These are phyloP conservation scores for Eucalyptus viminalis DNA, from an alignment of 345 rosid genomes.

Conservation along the genomic window DNA sequence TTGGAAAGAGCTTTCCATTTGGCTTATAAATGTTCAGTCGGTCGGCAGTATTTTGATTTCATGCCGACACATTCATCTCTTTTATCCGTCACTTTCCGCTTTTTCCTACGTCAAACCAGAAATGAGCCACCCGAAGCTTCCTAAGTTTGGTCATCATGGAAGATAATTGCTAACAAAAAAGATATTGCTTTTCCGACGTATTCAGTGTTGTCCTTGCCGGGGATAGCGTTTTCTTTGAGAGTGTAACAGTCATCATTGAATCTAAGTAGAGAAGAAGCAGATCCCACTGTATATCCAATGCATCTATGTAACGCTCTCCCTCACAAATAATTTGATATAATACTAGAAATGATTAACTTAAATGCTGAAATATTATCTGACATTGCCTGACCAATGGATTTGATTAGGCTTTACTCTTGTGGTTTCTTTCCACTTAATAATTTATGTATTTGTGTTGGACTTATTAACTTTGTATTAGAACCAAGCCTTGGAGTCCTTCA, in stretches of 20 bases:
- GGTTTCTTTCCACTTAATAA: background rate
- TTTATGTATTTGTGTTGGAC: background rate
- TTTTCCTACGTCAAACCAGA: background rate
- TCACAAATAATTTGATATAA: background rate
- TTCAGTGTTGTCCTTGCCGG: background rate
- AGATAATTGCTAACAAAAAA: background rate
- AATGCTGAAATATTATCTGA: background rate
- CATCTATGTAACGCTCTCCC: background rate
- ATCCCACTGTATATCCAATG: background rate
- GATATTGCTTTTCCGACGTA: background rate
- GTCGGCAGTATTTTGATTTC: background rate
- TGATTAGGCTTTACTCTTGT: background rate
- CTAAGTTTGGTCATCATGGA: background rate
- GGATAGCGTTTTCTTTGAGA: background rate
- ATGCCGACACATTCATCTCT: background rate
- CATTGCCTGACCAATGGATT: background rate
- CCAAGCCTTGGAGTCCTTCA: background rate
- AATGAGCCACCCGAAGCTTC: background rate
- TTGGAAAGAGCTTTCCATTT: background rate
- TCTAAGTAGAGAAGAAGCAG: background rate
- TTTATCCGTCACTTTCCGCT: background rate
- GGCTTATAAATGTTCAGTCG: too few species aligned
- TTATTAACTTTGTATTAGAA: background rate
- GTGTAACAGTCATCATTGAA: background rate
- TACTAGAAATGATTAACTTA: background rate